Conservation (phyloP, 306 rosid genomes). For the Comarum palustre region DNA sequence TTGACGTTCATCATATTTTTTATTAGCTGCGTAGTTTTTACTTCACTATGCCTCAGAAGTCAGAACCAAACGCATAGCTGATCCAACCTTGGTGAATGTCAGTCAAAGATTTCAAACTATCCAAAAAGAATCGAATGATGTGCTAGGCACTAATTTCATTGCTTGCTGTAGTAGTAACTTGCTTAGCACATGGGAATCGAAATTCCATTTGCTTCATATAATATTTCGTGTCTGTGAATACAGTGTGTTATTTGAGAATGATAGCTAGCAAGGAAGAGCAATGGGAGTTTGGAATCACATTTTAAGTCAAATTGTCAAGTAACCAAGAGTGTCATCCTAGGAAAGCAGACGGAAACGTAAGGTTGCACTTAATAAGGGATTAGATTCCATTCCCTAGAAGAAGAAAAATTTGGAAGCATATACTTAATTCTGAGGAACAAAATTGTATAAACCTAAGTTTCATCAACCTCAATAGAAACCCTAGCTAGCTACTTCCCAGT, state of each 20-base stretch:
- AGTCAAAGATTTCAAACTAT: constrained; percentile 11
- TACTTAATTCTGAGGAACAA: constrained; percentile 18
- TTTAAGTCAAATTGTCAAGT: constrained; percentile 29
- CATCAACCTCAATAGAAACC: constrained; percentile 21
- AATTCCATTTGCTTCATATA: constrained; percentile 10
- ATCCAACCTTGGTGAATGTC: not conserved
- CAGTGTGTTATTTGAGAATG: not conserved
- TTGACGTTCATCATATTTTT: not conserved
- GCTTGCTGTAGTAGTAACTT: not conserved
- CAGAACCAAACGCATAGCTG: not conserved
- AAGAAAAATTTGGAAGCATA: constrained; percentile 11
- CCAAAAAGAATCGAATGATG: not conserved
- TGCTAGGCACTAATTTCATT: constrained; percentile 5
- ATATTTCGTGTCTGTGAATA: not conserved
- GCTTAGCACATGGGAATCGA: not conserved
- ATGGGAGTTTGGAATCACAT: constrained; percentile 1
- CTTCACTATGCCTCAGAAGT: not conserved
- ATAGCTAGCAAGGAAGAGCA: not conserved
- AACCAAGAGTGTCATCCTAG: constrained; percentile 5
- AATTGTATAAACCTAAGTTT: constrained; percentile 36
- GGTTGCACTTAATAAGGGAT: constrained; percentile 17
- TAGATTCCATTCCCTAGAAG: constrained; percentile 25
- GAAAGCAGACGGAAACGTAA: constrained; percentile 24
- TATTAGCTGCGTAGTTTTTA: not conserved
- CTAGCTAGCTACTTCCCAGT: constrained; percentile 22